A percentile compares a stretch with the other conserved stretches of the same genome.
Evolutionary conservation across 805 yeast genomes (phyloP).

Genomic region (Lachancea waltii): DNA sequence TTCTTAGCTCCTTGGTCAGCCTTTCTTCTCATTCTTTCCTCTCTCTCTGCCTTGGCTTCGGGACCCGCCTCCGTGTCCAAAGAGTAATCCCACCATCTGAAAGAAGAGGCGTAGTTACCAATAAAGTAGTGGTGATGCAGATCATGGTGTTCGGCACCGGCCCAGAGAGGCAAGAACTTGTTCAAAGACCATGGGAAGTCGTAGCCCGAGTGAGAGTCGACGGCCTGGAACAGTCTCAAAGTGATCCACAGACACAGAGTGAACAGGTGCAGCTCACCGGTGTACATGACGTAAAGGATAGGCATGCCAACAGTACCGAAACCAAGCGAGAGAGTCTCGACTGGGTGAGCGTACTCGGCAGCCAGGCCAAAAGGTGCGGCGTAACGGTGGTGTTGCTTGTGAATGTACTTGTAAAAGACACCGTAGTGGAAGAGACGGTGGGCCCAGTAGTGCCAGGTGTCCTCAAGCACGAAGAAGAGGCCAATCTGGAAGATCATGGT

Average conservation of each 20-base stretch:
- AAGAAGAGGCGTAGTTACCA: constrained; percentile 90
- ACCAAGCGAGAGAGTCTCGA: constrained; percentile 85
- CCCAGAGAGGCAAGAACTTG: constrained; percentile 92
- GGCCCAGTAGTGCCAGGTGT: constrained; percentile 95
- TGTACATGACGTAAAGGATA: constrained; percentile 68
- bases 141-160: constrained; percentile 98
- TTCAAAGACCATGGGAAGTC: constrained; percentile 96
- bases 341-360: constrained; percentile 97
- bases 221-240: constrained; percentile 88
- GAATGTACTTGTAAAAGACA: constrained; percentile 83
- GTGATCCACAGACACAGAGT: constrained; percentile 88
- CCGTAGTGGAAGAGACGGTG: constrained; percentile 89
- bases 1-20: constrained; percentile 44
- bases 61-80: constrained; percentile 89
- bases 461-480: constrained; percentile 80
- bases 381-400: constrained; percentile 95
- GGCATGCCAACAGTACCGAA: constrained; percentile 97
- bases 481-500: constrained; percentile 61
- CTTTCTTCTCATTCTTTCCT: constrained; percentile 49
- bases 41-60: constrained; percentile 70
- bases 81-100: constrained; percentile 92
- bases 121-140: constrained; percentile 94
- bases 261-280: constrained; percentile 74
- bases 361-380: constrained; percentile 97
- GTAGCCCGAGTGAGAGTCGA: constrained; percentile 96